These are phyloP conservation scores for Russula dissimulans DNA, from an alignment of 768 basidiomycete genomes.

Conservation along the genomic window DNA sequence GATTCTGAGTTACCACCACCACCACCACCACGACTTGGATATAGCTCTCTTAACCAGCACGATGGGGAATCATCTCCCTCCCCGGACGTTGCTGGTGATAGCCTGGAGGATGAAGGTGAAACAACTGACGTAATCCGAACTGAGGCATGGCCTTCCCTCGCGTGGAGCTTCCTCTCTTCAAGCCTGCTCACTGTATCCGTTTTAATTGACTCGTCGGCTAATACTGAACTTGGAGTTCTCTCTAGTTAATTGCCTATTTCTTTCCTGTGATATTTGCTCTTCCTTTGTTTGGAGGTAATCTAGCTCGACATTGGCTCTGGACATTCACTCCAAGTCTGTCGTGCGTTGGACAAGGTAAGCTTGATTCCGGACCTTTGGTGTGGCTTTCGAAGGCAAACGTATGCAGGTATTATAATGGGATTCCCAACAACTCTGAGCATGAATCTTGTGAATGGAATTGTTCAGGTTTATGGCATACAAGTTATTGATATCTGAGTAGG, in stretches of 20 bases:
- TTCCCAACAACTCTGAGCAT: constrained; percentile 90
- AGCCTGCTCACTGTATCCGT: constrained; percentile 64
- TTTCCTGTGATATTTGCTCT: constrained; percentile 84
- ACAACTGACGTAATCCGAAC: constrained; percentile 42
- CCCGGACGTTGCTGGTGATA: constrained; percentile 8
- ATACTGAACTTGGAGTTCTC: background rate
- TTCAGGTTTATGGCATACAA: background rate
- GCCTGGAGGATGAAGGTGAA: constrained; percentile 29
- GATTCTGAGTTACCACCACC: constrained; percentile 41
- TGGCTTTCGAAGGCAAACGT: background rate
- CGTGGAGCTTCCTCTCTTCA: constrained; percentile 72
- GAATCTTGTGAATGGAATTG: constrained; percentile 55
- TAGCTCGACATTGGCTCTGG: constrained; percentile 89
- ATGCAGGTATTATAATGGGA: constrained; percentile 89
- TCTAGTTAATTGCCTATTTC: constrained; percentile 76
- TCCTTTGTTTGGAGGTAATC: constrained; percentile 72
- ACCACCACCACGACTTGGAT: constrained; percentile 37
- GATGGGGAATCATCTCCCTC: constrained; percentile 20
- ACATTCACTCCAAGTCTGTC: constrained; percentile 86
- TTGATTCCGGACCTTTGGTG: background rate
- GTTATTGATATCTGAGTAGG: constrained; percentile 34
- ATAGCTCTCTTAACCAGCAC: constrained; percentile 35
- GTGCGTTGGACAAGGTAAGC: constrained; percentile 82
- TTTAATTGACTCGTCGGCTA: background rate
- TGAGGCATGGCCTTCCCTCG: constrained; percentile 69